These are phyloP conservation scores for Suillus tomentosus DNA, from an alignment of 768 basidiomycete genomes.

Conservation along the genomic window DNA sequence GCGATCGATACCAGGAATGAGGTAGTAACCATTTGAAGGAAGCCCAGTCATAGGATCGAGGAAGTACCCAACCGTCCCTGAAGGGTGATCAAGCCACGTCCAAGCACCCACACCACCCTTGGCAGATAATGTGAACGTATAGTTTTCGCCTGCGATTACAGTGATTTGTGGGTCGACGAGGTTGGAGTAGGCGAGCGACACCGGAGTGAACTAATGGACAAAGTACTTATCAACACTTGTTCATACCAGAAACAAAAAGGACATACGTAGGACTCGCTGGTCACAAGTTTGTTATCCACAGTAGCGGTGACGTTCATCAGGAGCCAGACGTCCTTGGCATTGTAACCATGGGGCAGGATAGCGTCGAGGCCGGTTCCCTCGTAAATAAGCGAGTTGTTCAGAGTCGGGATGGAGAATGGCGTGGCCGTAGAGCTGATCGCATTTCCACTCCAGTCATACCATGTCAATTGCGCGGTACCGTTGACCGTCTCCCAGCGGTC, in stretches of 20 bases:
- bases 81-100: constrained; percentile 63
- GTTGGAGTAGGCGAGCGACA: constrained; percentile 45
- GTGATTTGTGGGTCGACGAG: constrained; percentile 53
- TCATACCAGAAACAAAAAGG: not conserved
- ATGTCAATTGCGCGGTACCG: constrained; percentile 51
- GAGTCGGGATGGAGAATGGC: constrained; percentile 44
- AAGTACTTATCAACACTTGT: constrained; percentile 5
- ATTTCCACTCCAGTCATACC: constrained; percentile 58
- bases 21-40: constrained; percentile 55
- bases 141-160: constrained; percentile 32
- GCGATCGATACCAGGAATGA: constrained; percentile 54
- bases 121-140: constrained; percentile 55
- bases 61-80: constrained; percentile 55
- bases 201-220: constrained; percentile 50
- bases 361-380: constrained; percentile 41
- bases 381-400: constrained; percentile 53
- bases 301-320: constrained; percentile 50
- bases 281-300: constrained; percentile 41
- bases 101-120: constrained; percentile 55
- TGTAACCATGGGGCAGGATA: constrained; percentile 46
- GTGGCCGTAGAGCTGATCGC: constrained; percentile 39
- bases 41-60: constrained; percentile 42
- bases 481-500: constrained; percentile 51
- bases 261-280: constrained; percentile 55
- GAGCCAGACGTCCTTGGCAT: constrained; percentile 50